Evolutionary conservation across 2,329 filamentous ascomycete species (phyloP), one percentile per base, ranked within the genome.

Genomic region (Aphanocladium album): DNA sequence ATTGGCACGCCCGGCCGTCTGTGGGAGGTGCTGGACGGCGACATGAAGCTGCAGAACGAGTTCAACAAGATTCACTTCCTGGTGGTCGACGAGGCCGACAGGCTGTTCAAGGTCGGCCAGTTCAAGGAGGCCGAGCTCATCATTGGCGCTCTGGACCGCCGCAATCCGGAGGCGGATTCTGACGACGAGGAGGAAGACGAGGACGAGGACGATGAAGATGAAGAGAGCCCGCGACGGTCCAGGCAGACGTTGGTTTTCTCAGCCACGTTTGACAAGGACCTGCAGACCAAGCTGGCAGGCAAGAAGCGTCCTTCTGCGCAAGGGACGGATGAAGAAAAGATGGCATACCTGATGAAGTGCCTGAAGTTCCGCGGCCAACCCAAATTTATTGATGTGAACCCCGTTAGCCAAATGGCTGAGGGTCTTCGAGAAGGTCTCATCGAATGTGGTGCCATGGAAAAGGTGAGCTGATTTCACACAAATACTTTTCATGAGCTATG

Each of bases 41-140:
- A 89, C 49, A 82, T 83, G 12, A 85, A 87, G 6, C 74, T 96
- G 23, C 83, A 93, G 60, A 77, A 79, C 2, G 84, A 86, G 2
- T 87, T 99, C 68, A 88, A 87, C 70, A 76, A 83, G 54, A 88
- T 96, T 52, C 81, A 83, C 54, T 98, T 93, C 71, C 77, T 99
- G 2, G 91, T 98, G 0, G 83, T 99, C 1, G 95, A 99, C 67
- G 95, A 99, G 74, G 95, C 95, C 0, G 95, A 99, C 77, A 84
- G 95, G 57, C 80, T 99, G 19, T 82, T 99, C 63, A 95, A 91
- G 57, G 90, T 96, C 66, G 95, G 95, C 0, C 90, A 97, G 70
- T 99, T 96, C 77, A 93, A 97, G 73, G 95, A 99, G 72, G 87
- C 93, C 5, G 89, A 93, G 66, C 89, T 96, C 60, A 96, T 99